These are phyloP conservation scores for Cerrena zonata DNA, from an alignment of 1,284 basidiomycete genomes.

Conservation along the genomic window DNA sequence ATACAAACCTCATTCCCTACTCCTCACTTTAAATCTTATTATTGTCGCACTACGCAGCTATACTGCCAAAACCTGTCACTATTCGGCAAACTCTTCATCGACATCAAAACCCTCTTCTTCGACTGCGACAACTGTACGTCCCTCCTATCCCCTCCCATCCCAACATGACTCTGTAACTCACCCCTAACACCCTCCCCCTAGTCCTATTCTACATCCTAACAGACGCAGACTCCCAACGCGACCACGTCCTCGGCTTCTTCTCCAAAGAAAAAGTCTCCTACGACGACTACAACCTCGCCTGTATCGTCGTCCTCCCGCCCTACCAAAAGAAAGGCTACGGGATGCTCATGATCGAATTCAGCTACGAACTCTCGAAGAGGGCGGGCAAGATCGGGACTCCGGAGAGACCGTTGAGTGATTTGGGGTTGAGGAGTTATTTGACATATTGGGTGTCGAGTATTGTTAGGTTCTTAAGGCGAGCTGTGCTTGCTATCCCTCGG, in stretches of 20 bases:
- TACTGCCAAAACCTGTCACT: conserved; percentile 94
- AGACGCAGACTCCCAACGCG: conserved; percentile 68
- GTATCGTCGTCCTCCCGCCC: conserved; percentile 92
- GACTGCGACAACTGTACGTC: conserved; percentile 78
- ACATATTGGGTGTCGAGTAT: conserved; percentile 87
- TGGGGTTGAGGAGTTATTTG: conserved; percentile 87
- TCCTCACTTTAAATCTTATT: background rate
- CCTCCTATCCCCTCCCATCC: conserved; percentile 5
- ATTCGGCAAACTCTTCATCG: conserved; percentile 98
- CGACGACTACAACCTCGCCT: conserved; percentile 95
- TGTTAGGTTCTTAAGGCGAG: conserved; percentile 72
- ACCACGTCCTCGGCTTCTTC: conserved; percentile 90
- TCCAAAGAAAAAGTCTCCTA: conserved; percentile 96
- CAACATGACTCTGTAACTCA: background rate
- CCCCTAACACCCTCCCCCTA: conserved; percentile 24
- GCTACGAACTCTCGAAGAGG: conserved; percentile 84
- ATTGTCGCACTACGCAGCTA: conserved; percentile 46
- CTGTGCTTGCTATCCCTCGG: conserved; percentile 1
- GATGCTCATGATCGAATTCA: conserved; percentile 96
- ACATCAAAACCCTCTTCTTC: conserved; percentile 95
- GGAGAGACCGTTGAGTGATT: conserved; percentile 89
- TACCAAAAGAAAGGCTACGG: conserved; percentile 89
- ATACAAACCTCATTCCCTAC: background rate
- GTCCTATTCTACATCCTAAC: conserved; percentile 93
- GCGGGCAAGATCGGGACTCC: conserved; percentile 83